A percentile compares a stretch with the other conserved stretches of the same genome.
These are phyloP conservation scores for Phyllostachys edulis DNA, from an alignment of 176 grass and related monocot species.

Conservation along the genomic window DNA sequence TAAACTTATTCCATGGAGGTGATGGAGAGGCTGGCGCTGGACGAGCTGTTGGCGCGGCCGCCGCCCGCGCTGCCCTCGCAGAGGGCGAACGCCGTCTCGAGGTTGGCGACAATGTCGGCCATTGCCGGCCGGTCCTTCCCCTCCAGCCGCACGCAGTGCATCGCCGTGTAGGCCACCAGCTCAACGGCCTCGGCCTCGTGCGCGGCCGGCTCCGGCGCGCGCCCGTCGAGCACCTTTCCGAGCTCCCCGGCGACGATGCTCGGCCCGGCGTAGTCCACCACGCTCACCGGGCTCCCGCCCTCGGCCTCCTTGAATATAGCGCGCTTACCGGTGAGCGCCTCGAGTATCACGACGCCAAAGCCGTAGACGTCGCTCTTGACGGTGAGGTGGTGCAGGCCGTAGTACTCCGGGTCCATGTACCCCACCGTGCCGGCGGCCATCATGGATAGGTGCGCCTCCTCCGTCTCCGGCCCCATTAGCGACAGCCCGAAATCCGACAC, in stretches of 20 bases:
- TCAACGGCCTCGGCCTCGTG: slow-evolving; percentile 83
- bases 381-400: slow-evolving; percentile 80
- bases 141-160: slow-evolving; percentile 70
- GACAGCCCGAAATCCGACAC: slow-evolving; percentile 95
- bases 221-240: slow-evolving; percentile 52
- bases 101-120: slow-evolving; percentile 73
- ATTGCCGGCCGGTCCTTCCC: slow-evolving; percentile 67
- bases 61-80: slow-evolving; percentile 47
- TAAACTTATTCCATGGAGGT: slow-evolving; percentile 47
- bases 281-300: slow-evolving; percentile 45
- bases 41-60: slow-evolving; percentile 44
- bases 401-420: slow-evolving; percentile 99
- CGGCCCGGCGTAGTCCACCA: slow-evolving; percentile 73
- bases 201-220: slow-evolving; percentile 15
- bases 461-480: slow-evolving; percentile 54
- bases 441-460: slow-evolving; percentile 27
- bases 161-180: slow-evolving; percentile 74
- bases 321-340: slow-evolving; percentile 67
- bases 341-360: slow-evolving; percentile 89
- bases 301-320: slow-evolving; percentile 76
- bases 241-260: slow-evolving; percentile 58
- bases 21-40: slow-evolving; percentile 59
- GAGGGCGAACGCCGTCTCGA: slow-evolving; percentile 71
- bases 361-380: slow-evolving; percentile 96
- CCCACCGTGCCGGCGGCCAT: slow-evolving; percentile 85